These are phyloP conservation scores for Aspergillus heteromorphus DNA, from an alignment of 495 filamentous ascomycete genomes.

Conservation along the genomic window DNA sequence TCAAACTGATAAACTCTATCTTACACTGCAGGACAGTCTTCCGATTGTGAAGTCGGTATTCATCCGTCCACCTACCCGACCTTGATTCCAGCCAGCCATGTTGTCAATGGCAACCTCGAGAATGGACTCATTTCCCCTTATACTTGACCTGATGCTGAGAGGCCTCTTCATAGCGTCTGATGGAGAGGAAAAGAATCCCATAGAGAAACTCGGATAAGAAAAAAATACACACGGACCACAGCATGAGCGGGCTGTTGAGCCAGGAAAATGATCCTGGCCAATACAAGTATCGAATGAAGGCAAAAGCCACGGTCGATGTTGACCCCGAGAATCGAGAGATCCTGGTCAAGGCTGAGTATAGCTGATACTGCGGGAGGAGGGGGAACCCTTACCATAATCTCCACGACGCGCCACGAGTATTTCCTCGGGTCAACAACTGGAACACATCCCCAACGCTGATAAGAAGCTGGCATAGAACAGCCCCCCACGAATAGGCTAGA, in stretches of 20 bases:
- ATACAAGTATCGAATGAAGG: not conserved
- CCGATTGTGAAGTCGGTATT: too few relatives aligned
- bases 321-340: conserved; percentile 1
- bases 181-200: not conserved
- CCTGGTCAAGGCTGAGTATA: not conserved
- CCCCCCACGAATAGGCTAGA: not conserved
- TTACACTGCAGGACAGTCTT: not conserved
- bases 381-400: conserved; percentile 1
- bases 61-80: too few relatives aligned
- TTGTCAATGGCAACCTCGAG: too few relatives aligned
- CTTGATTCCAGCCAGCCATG: too few relatives aligned
- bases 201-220: not conserved
- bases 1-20: not conserved
- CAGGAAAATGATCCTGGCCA: not conserved
- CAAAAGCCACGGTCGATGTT: not conserved
- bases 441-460: not conserved
- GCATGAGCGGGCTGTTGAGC: not conserved
- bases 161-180: not conserved
- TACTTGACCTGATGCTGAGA: not conserved
- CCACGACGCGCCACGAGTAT: not conserved
- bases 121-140: not conserved
- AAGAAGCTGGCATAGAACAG: not conserved
- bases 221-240: not conserved
- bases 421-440: not conserved
- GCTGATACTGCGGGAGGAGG: not conserved